phyloP scores from a whole-genome alignment of 495 filamentous ascomycete genomes.

The Podospora didyma region DNA sequence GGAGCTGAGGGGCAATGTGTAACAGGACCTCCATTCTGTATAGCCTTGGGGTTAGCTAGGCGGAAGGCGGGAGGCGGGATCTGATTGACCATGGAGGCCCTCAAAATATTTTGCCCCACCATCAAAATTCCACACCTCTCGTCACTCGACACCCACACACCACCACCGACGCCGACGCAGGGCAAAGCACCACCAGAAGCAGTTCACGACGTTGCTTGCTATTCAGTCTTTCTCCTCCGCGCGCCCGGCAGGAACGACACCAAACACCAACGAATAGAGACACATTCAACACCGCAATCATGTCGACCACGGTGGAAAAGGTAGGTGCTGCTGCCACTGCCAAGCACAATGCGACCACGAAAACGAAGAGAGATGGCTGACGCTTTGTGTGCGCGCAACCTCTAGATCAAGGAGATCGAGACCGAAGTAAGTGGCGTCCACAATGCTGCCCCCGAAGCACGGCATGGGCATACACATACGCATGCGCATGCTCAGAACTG shows the following conservation, averaged over 20 bases:
- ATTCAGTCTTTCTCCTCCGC: background rate
- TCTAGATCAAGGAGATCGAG: slow-evolving; percentile 96
- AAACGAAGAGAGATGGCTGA: background rate
- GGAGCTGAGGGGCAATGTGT: slow-evolving; percentile 1
- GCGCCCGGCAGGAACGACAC: background rate
- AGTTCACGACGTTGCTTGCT: slow-evolving; percentile 4
- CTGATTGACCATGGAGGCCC: background rate
- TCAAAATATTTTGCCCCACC: slow-evolving; percentile 25
- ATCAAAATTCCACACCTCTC: slow-evolving; percentile 31
- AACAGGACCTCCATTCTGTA: no score
- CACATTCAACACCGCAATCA: slow-evolving; percentile 46
- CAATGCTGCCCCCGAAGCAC: background rate
- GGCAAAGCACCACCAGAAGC: background rate
- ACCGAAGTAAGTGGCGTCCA: slow-evolving; percentile 59
- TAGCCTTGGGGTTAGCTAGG: no score
- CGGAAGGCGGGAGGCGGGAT: background rate
- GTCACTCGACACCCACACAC: background rate
- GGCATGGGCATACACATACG: no score
- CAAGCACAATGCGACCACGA: background rate
- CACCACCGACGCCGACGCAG: background rate
- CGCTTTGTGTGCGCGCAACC: slow-evolving; percentile 12
- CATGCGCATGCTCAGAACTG: no score
- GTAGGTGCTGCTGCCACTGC: slow-evolving; percentile 46
- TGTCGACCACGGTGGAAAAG: slow-evolving; percentile 97
- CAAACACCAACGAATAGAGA: background rate